Percentiles rank a stretch among this genome's conserved stretches.
Evolutionary conservation across 2,329 filamentous ascomycete genomes (phyloP).

Genomic region (Aspergillus fructus): DNA sequence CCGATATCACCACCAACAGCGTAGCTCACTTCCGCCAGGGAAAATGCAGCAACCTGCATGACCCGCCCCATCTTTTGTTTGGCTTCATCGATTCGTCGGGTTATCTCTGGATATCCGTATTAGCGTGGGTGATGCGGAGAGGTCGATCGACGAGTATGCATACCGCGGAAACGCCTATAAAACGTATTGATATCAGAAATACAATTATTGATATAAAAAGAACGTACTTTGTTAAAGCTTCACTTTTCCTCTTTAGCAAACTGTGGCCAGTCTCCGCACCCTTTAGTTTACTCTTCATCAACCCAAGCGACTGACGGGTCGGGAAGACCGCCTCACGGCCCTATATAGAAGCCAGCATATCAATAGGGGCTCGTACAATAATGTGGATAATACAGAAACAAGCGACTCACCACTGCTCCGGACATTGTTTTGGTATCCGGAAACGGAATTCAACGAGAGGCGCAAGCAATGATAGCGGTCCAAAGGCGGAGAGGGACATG

Average conservation of each 20-base stretch:
- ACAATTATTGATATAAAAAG: not conserved
- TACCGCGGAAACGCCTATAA: conserved; percentile 82
- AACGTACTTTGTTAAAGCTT: conserved; percentile 89
- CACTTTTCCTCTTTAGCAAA: conserved; percentile 94
- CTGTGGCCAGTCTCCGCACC: conserved; percentile 89
- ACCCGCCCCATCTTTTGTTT: conserved; percentile 99
- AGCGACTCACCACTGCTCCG: conserved; percentile 33
- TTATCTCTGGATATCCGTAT: conserved; percentile 68
- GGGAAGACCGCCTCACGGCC: conserved; percentile 96
- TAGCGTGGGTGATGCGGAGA: conserved; percentile 26
- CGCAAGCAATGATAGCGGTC: conserved; percentile 17
- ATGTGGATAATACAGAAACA: not conserved
- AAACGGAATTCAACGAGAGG: conserved; percentile 1
- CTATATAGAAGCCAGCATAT: conserved; percentile 48
- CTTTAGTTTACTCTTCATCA: conserved; percentile 99
- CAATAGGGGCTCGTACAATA: conserved; percentile 8
- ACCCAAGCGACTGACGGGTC: conserved; percentile 90
- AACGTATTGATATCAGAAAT: conserved; percentile 21
- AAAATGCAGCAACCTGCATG: conserved; percentile 99
- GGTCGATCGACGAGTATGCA: conserved; percentile 22
- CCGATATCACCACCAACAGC: conserved; percentile 93
- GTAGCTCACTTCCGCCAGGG: conserved; percentile 94
- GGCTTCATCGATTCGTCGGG: conserved; percentile 93
- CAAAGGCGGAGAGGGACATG: conserved; percentile 14
- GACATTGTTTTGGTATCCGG: conserved; percentile 25